phyloP scores from a whole-genome alignment of 345 rosid genomes.

The Ceriops zippeliana region DNA sequence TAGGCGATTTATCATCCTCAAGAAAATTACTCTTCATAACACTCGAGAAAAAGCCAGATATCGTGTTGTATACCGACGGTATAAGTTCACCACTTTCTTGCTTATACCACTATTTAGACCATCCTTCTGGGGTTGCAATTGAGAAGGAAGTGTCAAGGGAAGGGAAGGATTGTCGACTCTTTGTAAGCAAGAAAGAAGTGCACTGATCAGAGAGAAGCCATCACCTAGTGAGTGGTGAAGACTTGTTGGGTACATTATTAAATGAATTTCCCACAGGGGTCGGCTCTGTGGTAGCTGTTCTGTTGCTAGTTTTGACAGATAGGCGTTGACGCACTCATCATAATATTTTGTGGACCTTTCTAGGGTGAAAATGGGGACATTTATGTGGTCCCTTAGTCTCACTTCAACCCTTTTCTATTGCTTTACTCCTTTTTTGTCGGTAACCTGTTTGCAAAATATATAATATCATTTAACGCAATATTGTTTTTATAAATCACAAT shows the following conservation, averaged over 20 bases:
- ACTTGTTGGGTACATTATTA: conserved; percentile 39
- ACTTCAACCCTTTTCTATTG: conserved; percentile 39
- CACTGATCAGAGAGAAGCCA: conserved; percentile 50
- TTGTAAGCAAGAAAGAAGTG: conserved; percentile 49
- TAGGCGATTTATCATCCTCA: conserved; percentile 36
- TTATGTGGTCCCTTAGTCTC: conserved; percentile 28
- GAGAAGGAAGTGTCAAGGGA: conserved; percentile 39
- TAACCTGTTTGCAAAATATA: conserved; percentile 20
- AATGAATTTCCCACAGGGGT: conserved; percentile 53
- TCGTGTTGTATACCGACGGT: conserved; percentile 19
- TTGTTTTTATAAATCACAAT: no score
- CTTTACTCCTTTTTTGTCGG: conserved; percentile 23
- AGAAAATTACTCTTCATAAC: conserved; percentile 37
- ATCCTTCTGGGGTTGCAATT: background rate
- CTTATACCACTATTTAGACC: background rate
- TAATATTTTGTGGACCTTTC: conserved; percentile 33
- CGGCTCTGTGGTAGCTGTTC: conserved; percentile 29
- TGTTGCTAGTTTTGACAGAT: conserved; percentile 30
- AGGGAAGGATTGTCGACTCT: conserved; percentile 48
- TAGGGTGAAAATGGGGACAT: conserved; percentile 27
- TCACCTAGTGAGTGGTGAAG: conserved; percentile 59
- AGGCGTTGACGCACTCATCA: conserved; percentile 24
- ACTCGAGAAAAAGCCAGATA: conserved; percentile 39
- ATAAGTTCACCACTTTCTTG: background rate
- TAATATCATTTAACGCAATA: no score